Conservation (phyloP, 1,139 yeast genomes). For the Yamadazyma aaseri region DNA sequence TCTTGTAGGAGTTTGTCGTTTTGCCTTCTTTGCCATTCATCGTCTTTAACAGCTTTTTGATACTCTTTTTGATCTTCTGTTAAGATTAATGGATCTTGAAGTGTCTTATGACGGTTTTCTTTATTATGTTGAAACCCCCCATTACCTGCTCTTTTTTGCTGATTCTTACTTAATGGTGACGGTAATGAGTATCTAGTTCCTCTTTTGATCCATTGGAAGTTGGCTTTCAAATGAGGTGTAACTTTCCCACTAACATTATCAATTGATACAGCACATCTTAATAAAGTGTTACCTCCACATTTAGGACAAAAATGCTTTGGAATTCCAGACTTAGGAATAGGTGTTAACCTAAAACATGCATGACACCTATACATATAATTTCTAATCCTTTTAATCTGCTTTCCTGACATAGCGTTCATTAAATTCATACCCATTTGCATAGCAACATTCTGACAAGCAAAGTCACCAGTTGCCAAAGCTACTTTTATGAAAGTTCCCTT, state of each 20-base stretch:
- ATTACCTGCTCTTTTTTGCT: conserved; percentile 61
- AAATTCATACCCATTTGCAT: conserved; percentile 86
- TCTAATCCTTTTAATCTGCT: conserved; percentile 79
- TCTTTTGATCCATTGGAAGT: conserved; percentile 91
- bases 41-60: conserved; percentile 80
- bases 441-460: conserved; percentile 94
- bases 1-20: conserved; percentile 82
- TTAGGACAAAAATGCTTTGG: conserved; percentile 91
- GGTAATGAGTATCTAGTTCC: conserved; percentile 79
- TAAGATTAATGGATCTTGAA: conserved; percentile 56
- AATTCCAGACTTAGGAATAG: conserved; percentile 71
- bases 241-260: conserved; percentile 76
- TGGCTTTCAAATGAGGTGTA: conserved; percentile 86
- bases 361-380: conserved; percentile 96
- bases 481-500: conserved; percentile 49
- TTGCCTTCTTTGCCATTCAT: conserved; percentile 82
- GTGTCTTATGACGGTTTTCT: conserved; percentile 53
- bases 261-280: conserved; percentile 88
- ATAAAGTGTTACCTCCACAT: conserved; percentile 89
- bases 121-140: conserved; percentile 72
- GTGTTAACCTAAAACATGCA: conserved; percentile 85
- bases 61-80: conserved; percentile 96
- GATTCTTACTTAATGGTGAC: conserved; percentile 69
- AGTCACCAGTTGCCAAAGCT: conserved; percentile 93
- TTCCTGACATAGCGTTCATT: conserved; percentile 83